phyloP scores from a whole-genome alignment of 1,139 yeast genomes.

The Suhomyces ambrosiae region DNA sequence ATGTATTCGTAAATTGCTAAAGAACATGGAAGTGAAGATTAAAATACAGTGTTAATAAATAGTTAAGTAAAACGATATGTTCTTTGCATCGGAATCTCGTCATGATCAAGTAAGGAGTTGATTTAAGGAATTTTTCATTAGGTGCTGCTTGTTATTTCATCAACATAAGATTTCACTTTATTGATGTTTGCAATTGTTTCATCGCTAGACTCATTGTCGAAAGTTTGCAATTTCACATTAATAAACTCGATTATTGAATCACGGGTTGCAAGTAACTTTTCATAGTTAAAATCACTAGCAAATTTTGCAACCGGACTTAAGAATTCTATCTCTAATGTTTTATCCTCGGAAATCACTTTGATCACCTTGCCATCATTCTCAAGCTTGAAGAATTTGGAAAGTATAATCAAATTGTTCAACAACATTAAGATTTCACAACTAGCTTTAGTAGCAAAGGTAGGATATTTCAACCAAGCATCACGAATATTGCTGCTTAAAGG shows the following conservation, averaged over 20 bases:
- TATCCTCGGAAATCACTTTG: not conserved
- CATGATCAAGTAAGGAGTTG: no score
- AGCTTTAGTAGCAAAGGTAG: constrained; percentile 30
- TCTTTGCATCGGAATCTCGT: no score
- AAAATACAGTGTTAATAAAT: not conserved
- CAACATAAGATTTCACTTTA: constrained; percentile 24
- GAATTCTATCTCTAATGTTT: not conserved
- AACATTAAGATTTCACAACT: constrained; percentile 29
- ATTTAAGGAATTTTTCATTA: no score
- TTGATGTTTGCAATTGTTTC: constrained; percentile 23
- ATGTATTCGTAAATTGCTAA: not conserved
- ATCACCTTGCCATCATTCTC: constrained; percentile 3
- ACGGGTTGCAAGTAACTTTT: constrained; percentile 18
- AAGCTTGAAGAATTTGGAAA: constrained; percentile 18
- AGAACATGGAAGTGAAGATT: not conserved
- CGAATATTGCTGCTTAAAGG: constrained; percentile 29
- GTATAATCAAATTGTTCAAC: constrained; percentile 30
- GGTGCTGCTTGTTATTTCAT: no score
- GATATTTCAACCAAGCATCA: constrained; percentile 47
- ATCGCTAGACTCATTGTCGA: constrained; percentile 17
- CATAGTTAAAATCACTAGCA: constrained; percentile 16
- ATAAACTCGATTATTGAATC: constrained; percentile 22
- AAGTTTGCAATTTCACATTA: constrained; percentile 20
- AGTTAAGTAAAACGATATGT: not conserved
- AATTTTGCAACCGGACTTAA: not conserved